Base-by-base conservation (phyloP, 108 stramenopile species). In the Epipyxis sp. region DNA sequence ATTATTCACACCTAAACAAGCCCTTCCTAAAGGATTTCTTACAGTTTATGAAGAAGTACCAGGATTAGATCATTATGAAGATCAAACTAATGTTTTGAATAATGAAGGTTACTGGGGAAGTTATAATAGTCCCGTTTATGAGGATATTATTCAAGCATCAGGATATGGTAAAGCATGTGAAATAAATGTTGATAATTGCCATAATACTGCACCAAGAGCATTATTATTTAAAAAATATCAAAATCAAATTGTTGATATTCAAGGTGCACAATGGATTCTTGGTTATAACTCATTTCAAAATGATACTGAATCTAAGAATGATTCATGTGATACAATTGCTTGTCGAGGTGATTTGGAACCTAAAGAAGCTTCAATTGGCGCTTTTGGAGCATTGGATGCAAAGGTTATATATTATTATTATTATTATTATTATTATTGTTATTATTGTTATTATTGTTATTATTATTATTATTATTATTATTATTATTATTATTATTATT, bases 81-180 rank as follows among this genome's bases (percentile, higher is more conserved):
- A 85, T 59, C 16, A 68, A 45, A 81, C 84, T 13, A 40, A 59
- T 29, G n/a, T 1, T 3, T 35, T 84, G 80, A 42, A 1, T 1
- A 40, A 20, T 30, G 32, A 30, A 0, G 67, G 78, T 29, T 84
- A 80, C 71, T 84, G 77, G 80, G 34, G 77, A 0, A 50, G 44
- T 59, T 84, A 79, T 77, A 84, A 84, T 54, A 67, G 77, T 10
- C 83, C 83, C 20, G 80, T 65, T 46, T 84, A 76, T 77, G 65
- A 20, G 0, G 80, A 84, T 30, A 78, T 84, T n/a, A 71, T 59
- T 50, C 45, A 39, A 40, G 0, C 40, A 42, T 77, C 76, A 16
- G 83, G 83, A 0, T 77, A 81, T 43, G 44, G 35, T 1, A 20
- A 69, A 16, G 2, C 54, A 13, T 40, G 59, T 1, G 42, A 79